Base-by-base conservation (phyloP, 2,329 filamentous ascomycete species). In the Diplodia sapinea region DNA sequence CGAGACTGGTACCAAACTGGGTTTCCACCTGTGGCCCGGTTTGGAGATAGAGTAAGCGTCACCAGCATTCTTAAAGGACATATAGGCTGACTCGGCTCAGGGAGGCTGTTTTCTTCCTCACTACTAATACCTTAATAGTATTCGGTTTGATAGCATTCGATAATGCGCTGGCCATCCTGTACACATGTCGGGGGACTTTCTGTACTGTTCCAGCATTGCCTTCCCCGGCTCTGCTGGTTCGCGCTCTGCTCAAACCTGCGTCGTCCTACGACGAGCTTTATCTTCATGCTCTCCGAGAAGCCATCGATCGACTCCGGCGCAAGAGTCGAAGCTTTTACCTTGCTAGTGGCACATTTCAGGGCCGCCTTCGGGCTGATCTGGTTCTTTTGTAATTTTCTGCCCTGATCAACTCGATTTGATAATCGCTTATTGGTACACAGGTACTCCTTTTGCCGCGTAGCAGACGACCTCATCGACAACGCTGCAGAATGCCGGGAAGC, bases 271-370 rank as follows among this genome's bases (percentile, higher is more conserved):
- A 91, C 68, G 82, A 84, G 61, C 78, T 82, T 15, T 85, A 88
- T 4, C 82, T 91, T 15, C 70, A 77, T 2, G 88, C 87, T 0
- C 80, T 92, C 7, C 77, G 82, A 36, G 85, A 90, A 70, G 88
- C 89, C 0, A 85, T 89, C 0, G 71, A 73, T 0, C 83, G 87
- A 7, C 78, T 92, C 8, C 79, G 83, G 61, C 82, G 81, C 66
- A 92, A 92, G 73, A 92, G 89, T 71, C 84, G 89, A 57, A 92
- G 89, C 72, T 92, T 93, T 75, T 91, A 91, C 71, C 80, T 93
- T 6, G 91, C 90, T 0, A 91, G 88, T 70, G 86, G 88, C 0
- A 86, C 88, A 0, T 93, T 93, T 70, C 83, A 87, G 49, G 89
- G 89, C 1, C 84, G 87, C 29, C 79, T 93, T 8, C 84, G 90